Conservation (phyloP, 768 basidiomycete genomes). For the Russula emetica region DNA sequence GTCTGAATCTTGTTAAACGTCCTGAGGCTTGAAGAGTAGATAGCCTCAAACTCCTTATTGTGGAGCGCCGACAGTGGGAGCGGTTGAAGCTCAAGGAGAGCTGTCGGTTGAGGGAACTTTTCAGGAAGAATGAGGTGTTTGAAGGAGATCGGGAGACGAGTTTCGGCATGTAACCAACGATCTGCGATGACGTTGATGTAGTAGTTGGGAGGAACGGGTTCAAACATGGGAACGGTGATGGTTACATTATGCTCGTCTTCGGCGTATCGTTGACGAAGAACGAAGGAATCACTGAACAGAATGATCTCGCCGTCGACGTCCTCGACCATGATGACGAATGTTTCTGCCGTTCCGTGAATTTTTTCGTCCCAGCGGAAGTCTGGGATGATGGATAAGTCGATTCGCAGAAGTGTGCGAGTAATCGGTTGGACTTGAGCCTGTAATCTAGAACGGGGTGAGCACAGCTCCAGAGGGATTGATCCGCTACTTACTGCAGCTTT, state of each 20-base stretch:
- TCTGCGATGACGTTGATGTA: slow-evolving; percentile 95
- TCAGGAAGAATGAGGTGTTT: slow-evolving; percentile 97
- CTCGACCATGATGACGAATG: slow-evolving; percentile 91
- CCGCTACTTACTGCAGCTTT: slow-evolving; percentile 67
- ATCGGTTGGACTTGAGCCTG: slow-evolving; percentile 97
- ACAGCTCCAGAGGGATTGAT: not conserved
- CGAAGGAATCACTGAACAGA: slow-evolving; percentile 90
- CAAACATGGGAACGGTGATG: slow-evolving; percentile 92
- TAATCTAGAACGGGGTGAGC: slow-evolving; percentile 44
- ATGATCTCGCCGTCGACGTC: slow-evolving; percentile 97
- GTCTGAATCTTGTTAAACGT: slow-evolving; percentile 99
- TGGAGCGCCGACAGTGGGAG: slow-evolving; percentile 88
- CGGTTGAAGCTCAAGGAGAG: slow-evolving; percentile 87
- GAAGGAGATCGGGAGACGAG: slow-evolving; percentile 92
- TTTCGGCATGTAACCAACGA: slow-evolving; percentile 94
- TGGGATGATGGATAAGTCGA: slow-evolving; percentile 92
- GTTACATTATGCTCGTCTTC: slow-evolving; percentile 94
- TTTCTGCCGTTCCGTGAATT: slow-evolving; percentile 82
- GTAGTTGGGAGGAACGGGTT: slow-evolving; percentile 97
- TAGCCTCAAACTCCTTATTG: slow-evolving; percentile 85
- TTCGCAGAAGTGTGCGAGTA: slow-evolving; percentile 85
- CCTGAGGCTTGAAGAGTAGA: slow-evolving; percentile 76
- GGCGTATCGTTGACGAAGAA: slow-evolving; percentile 87
- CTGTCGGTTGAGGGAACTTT: slow-evolving; percentile 90
- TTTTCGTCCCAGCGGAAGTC: slow-evolving; percentile 99